phyloP scores from a whole-genome alignment of 306 rosid genomes.

The Ammopiptanthus mongolicus region DNA sequence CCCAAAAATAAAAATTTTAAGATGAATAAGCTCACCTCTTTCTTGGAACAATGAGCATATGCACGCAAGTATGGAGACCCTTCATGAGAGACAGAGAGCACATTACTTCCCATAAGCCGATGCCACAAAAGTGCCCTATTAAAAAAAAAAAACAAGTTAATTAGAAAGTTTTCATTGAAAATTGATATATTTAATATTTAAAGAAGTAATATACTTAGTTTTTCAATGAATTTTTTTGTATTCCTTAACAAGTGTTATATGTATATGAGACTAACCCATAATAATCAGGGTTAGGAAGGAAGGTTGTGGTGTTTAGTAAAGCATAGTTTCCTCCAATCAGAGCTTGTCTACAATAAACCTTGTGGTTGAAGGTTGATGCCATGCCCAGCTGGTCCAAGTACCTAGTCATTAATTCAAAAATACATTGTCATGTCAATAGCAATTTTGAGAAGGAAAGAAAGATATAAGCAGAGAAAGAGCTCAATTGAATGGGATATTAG shows the following conservation, averaged over 20 bases:
- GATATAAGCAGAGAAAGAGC: not conserved
- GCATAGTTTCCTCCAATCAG: slow-evolving; percentile 70
- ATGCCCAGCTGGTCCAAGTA: slow-evolving; percentile 67
- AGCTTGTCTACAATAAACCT: slow-evolving; percentile 60
- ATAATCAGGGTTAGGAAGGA: slow-evolving; percentile 65
- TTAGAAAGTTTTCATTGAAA: no score
- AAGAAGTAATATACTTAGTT: no score
- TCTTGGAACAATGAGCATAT: slow-evolving; percentile 45
- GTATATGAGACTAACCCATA: slow-evolving; percentile 37
- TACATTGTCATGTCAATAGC: not conserved
- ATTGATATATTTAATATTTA: no score
- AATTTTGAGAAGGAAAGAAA: not conserved
- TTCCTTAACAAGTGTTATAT: not conserved
- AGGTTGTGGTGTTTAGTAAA: slow-evolving; percentile 51
- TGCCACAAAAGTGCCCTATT: slow-evolving; percentile 51
- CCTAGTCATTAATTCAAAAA: slow-evolving; percentile 29
- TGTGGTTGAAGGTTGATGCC: slow-evolving; percentile 49
- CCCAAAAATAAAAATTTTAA: not conserved
- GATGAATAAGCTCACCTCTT: slow-evolving; percentile 19
- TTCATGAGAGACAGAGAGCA: slow-evolving; percentile 26
- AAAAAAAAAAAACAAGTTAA: not conserved
- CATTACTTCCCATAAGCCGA: slow-evolving; percentile 44
- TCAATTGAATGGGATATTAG: not conserved
- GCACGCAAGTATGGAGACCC: slow-evolving; percentile 41
- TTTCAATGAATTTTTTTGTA: no score